Percentiles rank a stretch among this genome's conserved stretches.
Evolutionary conservation across 148 eudicot genomes (phyloP).

Genomic region (Rhododendron ferrugineum): DNA sequence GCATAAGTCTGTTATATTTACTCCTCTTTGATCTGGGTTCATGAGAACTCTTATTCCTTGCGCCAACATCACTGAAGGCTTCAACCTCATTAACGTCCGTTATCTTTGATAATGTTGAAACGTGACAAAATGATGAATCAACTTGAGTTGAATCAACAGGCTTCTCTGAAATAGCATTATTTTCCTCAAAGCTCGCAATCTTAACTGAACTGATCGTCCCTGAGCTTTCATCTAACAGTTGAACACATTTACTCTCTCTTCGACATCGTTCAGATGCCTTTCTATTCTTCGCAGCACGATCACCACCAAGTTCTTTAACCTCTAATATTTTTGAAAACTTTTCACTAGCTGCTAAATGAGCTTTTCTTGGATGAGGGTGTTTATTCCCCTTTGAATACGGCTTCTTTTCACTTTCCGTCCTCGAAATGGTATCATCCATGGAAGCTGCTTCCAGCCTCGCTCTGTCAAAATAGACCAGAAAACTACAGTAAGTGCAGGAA

Average conservation of each 20-base stretch:
- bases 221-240: not conserved
- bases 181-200: constrained; percentile 14
- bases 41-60: not conserved
- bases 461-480: constrained; percentile 5
- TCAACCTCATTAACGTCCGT: not conserved
- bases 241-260: constrained; percentile 5
- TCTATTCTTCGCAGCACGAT: constrained; percentile 1
- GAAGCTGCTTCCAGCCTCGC: constrained; percentile 8
- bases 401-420: not conserved
- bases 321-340: constrained; percentile 11
- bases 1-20: constrained; percentile 3
- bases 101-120: not conserved
- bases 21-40: constrained; percentile 2
- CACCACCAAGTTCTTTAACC: not conserved
- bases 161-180: constrained; percentile 18
- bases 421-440: constrained; percentile 6
- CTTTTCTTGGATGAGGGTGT: not conserved
- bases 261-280: constrained; percentile 7
- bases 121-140: constrained; percentile 13
- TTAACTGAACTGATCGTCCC: not conserved
- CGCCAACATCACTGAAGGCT: not conserved
- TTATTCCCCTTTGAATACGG: constrained; percentile 9
- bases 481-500: not conserved
- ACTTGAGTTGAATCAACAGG: constrained; percentile 13
- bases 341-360: constrained; percentile 14